These are phyloP conservation scores for Fusarium praegraminearum DNA, from an alignment of 2,329 filamentous ascomycete species.

Conservation along the genomic window DNA sequence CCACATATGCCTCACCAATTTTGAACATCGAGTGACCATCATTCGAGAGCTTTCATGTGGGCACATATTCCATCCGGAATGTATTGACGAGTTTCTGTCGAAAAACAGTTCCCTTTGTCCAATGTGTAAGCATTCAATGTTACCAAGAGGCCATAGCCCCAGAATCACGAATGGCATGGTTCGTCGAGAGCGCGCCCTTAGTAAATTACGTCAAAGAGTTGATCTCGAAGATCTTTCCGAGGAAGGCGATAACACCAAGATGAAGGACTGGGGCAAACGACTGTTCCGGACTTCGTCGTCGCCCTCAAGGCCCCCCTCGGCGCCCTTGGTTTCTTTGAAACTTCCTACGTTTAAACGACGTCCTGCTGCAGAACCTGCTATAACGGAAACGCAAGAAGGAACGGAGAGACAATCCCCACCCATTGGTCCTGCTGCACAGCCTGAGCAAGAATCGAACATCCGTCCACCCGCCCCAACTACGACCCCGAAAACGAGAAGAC, in stretches of 20 bases:
- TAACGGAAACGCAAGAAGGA: constrained; percentile 8
- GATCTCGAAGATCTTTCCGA: constrained; percentile 56
- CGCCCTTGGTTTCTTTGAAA: constrained; percentile 48
- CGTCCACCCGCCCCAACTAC: constrained; percentile 34
- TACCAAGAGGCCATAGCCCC: constrained; percentile 76
- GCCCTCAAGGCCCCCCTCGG: constrained; percentile 25
- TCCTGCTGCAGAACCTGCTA: constrained; percentile 15
- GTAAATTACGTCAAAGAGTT: constrained; percentile 68
- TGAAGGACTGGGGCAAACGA: constrained; percentile 53
- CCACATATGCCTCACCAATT: constrained; percentile 90
- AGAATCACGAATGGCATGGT: constrained; percentile 89
- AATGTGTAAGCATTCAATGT: constrained; percentile 85
- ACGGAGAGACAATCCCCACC: constrained; percentile 11
- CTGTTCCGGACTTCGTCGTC: constrained; percentile 50
- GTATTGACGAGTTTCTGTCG: constrained; percentile 86
- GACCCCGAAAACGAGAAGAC: constrained; percentile 45
- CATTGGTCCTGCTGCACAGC: constrained; percentile 17
- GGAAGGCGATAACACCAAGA: constrained; percentile 51
- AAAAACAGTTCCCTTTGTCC: constrained; percentile 88
- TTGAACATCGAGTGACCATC: constrained; percentile 73
- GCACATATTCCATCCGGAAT: constrained; percentile 93
- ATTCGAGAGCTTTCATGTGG: constrained; percentile 90
- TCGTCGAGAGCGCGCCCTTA: constrained; percentile 78
- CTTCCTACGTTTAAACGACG: constrained; percentile 33
- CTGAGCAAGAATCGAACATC: constrained; percentile 23